Evolutionary conservation across 495 filamentous ascomycete genomes (phyloP), one percentile per base, ranked within the genome.

Genomic region (Aspergillus cavernicola): DNA sequence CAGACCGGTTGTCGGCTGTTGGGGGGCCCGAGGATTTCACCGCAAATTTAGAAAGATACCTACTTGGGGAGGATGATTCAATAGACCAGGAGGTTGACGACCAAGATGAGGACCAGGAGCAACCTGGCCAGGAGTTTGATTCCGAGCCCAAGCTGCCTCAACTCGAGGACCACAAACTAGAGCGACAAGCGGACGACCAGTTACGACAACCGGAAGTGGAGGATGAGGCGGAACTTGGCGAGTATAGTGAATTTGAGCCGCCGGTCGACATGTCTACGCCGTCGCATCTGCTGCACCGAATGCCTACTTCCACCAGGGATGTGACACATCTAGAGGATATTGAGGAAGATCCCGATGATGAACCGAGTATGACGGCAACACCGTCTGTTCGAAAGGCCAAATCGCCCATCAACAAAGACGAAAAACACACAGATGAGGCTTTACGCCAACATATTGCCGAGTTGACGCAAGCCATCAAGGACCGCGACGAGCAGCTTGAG

Each of bases 1-100:
- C 55, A 6, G 69, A 74, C 10, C 60, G 68, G 11, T 48, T 71
- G 9, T 77, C 74, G 6, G 76, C 77, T 48, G 72, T 77, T 19
- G 76, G 74, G 6, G 78, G 78, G 0, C 78, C 78, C 1, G 75
- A 76, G 29, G 78, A 80, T 52, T 80, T 80, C 29, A 80, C 78
- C 0, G 60, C 72, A 22, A 76, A 79, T 43, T 47, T 80, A 54
- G 75, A 77, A 37, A 69, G 70, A 40, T 80, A 78, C 53, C 62
- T 80, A 44, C 66, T 71, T 56, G 74, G 73, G 5, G 68, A 72
- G 3, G 55, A 66, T 10, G 60, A 66, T 44, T 49, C 57, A 41
- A 54, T 62, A 59, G 49, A 69, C 16, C 53, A 58, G 40, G 52
- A 67, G 49, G 48, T 65, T 23, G 51, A 60, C 23, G 50, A 63